Base-by-base conservation (phyloP, 192 early-diverging fungal genomes). In the Coemansia sp. region DNA sequence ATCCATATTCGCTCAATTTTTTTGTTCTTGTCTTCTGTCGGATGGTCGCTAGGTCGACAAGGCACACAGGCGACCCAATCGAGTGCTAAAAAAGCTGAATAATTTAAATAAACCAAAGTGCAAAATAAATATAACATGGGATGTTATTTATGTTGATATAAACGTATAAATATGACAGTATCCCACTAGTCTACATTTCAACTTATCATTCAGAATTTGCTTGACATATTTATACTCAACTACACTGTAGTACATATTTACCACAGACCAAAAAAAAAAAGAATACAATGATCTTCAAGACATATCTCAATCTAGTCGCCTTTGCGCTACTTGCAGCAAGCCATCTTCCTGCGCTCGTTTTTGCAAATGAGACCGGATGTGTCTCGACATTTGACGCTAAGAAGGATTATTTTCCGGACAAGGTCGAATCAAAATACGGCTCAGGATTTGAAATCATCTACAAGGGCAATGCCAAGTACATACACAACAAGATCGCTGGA, bases 391-490 rank as follows among this genome's bases (percentile, higher is more conserved):
- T 52, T 46, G 68, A 82, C 36, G 9, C 67, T 51, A 52, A 57
- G 17, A 60, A 25, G 27, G 80, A 83, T 66, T 83, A 83, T 59
- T 83, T 83, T 67, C 80, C 80, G 6, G 80, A 83, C 64, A 83
- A 83, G 60, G 80, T 78, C 30, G 59, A 80, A 69, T 80, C 76
- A 30, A 84, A 87, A 39, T 60, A 84, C 66, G 87, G 81, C n/a
- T 64, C 83, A 5, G 66, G 82, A 20, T 93, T 89, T 70, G 76
- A 67, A 27, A 84, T 93, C 63, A 46, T 68, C 9, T 91, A 91
- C 70, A 66, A 78, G 25, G 78, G 84, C 10, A 88, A 86, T 60
- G 85, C 87, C 78, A 93, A 93, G 75, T 64, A 88, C 36, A 76
- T 91, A 8, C 77, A 70, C 46, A 89, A 90, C 74, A 84, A 33